Base-by-base conservation (phyloP, 2,329 filamentous ascomycete genomes). In the Herpotrichia juniperi region DNA sequence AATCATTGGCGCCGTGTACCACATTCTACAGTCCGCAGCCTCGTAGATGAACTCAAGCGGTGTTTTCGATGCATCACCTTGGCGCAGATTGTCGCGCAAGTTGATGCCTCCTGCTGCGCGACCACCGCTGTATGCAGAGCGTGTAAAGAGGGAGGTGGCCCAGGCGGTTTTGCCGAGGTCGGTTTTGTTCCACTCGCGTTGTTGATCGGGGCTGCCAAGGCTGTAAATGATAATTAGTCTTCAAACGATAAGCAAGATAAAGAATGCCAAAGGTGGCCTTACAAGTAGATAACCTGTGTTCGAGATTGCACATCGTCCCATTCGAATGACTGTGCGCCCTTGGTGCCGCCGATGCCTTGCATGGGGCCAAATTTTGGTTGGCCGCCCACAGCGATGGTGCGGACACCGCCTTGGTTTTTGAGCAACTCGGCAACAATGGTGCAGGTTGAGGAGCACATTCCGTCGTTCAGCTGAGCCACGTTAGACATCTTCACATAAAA, bases 391-490 rank as follows among this genome's bases (percentile, higher is more conserved):
- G 69, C 73, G 45, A 79, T 72, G 32, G 72, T 75, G 40, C 74
- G 71, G 28, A 79, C 71, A 22, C 69, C 73, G 9, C 69, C 77
- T 64, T 78, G 76, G 43, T 76, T 74, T 17, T 74, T 74, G 63
- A 79, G 74, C 3, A 79, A 63, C 52, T 79, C 77, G n/a, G 68
- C 64, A 53, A 75, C 77, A 52, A 79, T 75, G 34, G 76, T 74
- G 63, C 77, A 79, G n/a, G 77, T 78, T 1, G 70, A 75, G 1
- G 75, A 74, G 59, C 77, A 79, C 69, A 76, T 76, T 50, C 77
- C 77, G 47, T 79, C 77, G 56, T 72, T 67, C 2, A 78, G 57
- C 55, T 66, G 16, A 32, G 0, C 16, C 5, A 14, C 2, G 30
- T 59, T 45, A 59, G 51, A 34, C 14, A 6, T 8, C n/a, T 48